These are phyloP conservation scores for Chlamydomonas reinhardtii DNA, from an alignment of 163 green algal genomes.

Conservation along the genomic window DNA sequence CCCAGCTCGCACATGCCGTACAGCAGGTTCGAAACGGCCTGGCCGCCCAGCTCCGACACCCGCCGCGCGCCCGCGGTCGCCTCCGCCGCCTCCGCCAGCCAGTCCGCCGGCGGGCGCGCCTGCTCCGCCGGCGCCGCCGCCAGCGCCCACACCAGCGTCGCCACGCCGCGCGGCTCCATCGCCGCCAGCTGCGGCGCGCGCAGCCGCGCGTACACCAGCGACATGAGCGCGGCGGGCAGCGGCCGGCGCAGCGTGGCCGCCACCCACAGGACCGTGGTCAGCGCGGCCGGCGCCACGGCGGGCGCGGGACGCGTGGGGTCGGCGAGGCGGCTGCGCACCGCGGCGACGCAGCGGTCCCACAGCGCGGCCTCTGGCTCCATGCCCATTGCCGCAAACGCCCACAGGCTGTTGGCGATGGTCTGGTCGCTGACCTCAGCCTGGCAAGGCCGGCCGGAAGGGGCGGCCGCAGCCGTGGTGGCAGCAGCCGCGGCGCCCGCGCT, in stretches of 20 bases:
- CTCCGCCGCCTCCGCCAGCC: constrained; percentile 7
- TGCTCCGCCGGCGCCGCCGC: constrained; percentile 5
- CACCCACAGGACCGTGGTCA: constrained; percentile 35
- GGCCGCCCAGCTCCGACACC: neutral
- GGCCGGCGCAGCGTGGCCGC: neutral
- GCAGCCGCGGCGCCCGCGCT: no score
- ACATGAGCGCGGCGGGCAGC: constrained; percentile 23
- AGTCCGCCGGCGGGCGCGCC: constrained; percentile 28
- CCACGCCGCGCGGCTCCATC: constrained; percentile 25
- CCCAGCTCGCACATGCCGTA: constrained; percentile 29
- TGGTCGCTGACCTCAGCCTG: constrained; percentile 6
- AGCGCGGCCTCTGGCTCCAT: neutral
- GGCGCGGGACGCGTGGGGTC: constrained; percentile 18
- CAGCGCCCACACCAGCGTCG: constrained; percentile 43
- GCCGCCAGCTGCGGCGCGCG: neutral
- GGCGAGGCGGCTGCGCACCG: neutral
- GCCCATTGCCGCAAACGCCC: constrained; percentile 35
- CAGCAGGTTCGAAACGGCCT: constrained; percentile 27
- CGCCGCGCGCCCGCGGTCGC: neutral
- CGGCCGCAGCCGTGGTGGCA: no score
- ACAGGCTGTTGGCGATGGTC: constrained; percentile 41
- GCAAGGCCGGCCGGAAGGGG: no score
- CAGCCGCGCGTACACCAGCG: constrained; percentile 6
- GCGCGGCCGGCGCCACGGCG: constrained; percentile 2
- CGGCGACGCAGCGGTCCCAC: neutral